Base-by-base conservation (phyloP, 2,329 filamentous ascomycete species). In the Cercospora sp. region DNA sequence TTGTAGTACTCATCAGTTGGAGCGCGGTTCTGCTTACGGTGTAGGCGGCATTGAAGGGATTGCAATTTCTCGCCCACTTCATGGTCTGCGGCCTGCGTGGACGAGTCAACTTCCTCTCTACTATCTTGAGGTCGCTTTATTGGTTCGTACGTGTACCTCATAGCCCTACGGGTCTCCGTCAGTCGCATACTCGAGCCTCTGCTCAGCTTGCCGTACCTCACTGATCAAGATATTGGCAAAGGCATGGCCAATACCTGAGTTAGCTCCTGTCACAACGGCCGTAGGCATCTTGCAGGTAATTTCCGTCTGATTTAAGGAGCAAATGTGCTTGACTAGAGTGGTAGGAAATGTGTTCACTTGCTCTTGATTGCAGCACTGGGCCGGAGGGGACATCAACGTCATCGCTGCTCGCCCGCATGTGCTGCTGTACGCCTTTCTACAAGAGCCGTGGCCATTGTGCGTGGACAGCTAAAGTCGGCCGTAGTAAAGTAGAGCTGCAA, bases 21-120 rank as follows among this genome's bases (percentile, higher is more conserved):
- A 9, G 8, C 20, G 28, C 40, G n/a, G 30, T 6, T 26, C n/a
- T 5, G 31, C 66, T 59, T 8, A 72, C 71, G 72, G 36, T 75
- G 69, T 13, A 75, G 71, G 51, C 75, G 73, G 69, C 78, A 79
- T 48, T 71, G 72, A 7, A 80, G 73, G 2, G 71, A 67, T 63
- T 78, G 75, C 3, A 80, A 74, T 3, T 73, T 69, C 4, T 72
- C 72, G n/a, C 75, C 76, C 9, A 78, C 70, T 16, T 73, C 68
- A 6, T 69, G 57, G 53, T 73, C 68, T 4, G 69, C 69, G 30
- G 71, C 71, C 69, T 72, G 36, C n/a, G 23, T n/a, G 53, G 16
- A 23, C 16, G 23, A n/a, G 53, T 58, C 53, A 58, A 18, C 16
- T 31, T 58, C n/a, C 13, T 20, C 16, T 31, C 13, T 23, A 12